Evolutionary conservation across 129 eudicot species (phyloP), one percentile per base, ranked within the genome.

Genomic region (Kitagawia praeruptora): DNA sequence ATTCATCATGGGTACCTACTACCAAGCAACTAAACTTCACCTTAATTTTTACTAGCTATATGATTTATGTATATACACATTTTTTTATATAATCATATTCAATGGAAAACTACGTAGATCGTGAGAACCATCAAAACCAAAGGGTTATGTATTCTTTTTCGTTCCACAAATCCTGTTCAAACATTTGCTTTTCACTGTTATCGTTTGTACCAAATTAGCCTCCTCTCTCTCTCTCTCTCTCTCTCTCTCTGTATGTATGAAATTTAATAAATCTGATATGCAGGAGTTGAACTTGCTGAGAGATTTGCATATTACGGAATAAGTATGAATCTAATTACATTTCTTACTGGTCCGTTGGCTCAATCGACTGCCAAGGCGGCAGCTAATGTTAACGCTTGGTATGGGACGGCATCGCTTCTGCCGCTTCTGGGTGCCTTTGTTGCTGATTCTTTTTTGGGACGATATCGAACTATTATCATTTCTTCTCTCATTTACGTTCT

Each of bases 321-420:
- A 6, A 79, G 85, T 67, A 78, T 88, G 3, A 92, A 89, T 75
- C 42, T 89, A 64, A 92, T 89, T 13, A 88, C 63, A 27, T 89
- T 78, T 48, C 77, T 89, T 80, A 86, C 88, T 0, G 87, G 88
- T 11, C 88, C 84, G 1, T 77, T 92, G 78, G 88, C 88, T 15
- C 97, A 85, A 45, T 89, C 97, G 16, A 92, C 95, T 39, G 97
- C 93, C 0, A 56, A 86, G 3, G 93, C 97, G 3, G 96, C 97
- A 6, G 85, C 81, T 75, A 92, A 88, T 49, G 91, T 92, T 4
- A 45, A 45, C 13, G 47, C 47, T 45, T 45, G 47, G 47, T 45
- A 45, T 3, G 47, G 47, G 15, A 53, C 86, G 64, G 84, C 89
- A 34, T 75, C 85, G 49, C 91, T 92, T 69, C 78, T 88, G 75